Conservation (phyloP, 2,329 filamentous ascomycete genomes). For the Fusarium nurragi region DNA sequence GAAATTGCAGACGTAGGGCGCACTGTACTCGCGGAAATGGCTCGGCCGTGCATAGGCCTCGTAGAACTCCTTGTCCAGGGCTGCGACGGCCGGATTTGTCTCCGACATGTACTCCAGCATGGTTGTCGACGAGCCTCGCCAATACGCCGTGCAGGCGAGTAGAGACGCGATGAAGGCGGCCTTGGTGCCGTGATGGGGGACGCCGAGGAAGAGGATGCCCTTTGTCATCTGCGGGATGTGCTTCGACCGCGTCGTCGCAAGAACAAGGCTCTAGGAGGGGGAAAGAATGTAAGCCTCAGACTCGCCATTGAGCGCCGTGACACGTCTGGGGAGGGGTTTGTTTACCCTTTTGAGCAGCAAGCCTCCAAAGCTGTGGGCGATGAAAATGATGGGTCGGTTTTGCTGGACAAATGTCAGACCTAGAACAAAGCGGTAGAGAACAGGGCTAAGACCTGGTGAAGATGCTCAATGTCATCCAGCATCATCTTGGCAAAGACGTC, state of each 20-base stretch:
- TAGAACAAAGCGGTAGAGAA: neutral
- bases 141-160: neutral
- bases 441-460: neutral
- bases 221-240: neutral
- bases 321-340: neutral
- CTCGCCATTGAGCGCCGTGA: no score
- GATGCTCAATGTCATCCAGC: neutral
- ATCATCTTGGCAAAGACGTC: neutral
- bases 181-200: neutral
- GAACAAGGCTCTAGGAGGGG: neutral
- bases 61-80: neutral
- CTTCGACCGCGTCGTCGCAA: neutral
- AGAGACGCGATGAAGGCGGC: neutral
- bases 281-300: neutral
- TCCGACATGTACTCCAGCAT: neutral
- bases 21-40: neutral
- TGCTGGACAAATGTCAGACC: neutral
- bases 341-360: neutral
- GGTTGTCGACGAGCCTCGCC: neutral
- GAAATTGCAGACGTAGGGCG: neutral
- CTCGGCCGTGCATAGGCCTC: neutral
- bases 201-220: neutral
- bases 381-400: neutral
- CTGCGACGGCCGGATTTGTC: neutral
- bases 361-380: neutral